Evolutionary conservation across 2,329 filamentous ascomycete genomes (phyloP), one percentile per base, ranked within the genome.

Genomic region (Colletotrichum melonis): DNA sequence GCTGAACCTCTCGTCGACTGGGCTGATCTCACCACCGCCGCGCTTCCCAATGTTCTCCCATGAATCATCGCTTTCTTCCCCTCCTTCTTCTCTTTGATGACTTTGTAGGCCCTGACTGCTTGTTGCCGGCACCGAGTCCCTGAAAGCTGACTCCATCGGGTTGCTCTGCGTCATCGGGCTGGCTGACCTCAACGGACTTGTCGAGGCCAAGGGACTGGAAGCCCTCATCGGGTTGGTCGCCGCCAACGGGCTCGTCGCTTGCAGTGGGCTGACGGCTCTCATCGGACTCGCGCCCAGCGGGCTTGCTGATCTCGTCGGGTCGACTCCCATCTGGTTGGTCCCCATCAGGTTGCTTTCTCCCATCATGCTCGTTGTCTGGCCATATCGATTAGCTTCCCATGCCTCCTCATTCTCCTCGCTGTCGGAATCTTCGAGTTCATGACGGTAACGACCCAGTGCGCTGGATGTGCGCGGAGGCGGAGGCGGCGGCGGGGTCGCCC

Each of bases 11-110:
- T n/a, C 22, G 8, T 38, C 32, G n/a, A 32, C 56, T 16, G 56
- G 26, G 11, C 11, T 8, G 46, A n/a, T 35, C 2, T 60, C 56
- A 5, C 66, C 71, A 11, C 67, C 71, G 59, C 67, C 71, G 55
- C 67, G 60, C 26, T 57, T 60, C 32, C 63, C 46, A 11, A 73
- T 58, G 56, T 73, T 62, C 46, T 73, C 71, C 71, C 71, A 73
- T 12, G 71, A 73, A 73, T 73, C 71, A 70, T 71, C 71, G 71
- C 71, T 73, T 73, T 73, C 71, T 66, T 59, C 71, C 67, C 56
- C 71, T 22, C 70, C 67, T 65, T 71, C 71, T 66, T 57, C 60
- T 73, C 67, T 73, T 73, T 16, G 71, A 70, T 65, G 71, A 66
- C 60, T 58, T 62, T 69, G 71, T 52, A 46, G 71, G 26, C 16